Evolutionary conservation across 2,329 filamentous ascomycete species (phyloP).

Genomic region (Exophiala alcalophila): DNA sequence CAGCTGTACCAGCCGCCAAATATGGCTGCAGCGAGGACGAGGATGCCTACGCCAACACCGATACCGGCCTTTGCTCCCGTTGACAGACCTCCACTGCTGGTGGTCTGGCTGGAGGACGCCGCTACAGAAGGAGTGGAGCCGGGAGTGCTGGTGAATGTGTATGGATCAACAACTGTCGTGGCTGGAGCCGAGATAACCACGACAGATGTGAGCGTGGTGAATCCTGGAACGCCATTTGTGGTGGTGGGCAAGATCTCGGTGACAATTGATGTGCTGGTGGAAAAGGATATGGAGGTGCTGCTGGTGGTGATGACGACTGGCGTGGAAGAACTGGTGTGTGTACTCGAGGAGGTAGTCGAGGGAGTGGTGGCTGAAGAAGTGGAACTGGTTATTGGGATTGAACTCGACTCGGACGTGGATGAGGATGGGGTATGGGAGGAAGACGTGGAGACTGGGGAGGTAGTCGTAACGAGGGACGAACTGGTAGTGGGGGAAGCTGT

Average conservation of each 20-base stretch:
- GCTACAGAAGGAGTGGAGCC: constrained; percentile 19
- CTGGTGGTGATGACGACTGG: constrained; percentile 24
- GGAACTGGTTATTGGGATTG: background rate
- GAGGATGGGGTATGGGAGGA: too few relatives aligned
- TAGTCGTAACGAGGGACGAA: constrained; percentile 6
- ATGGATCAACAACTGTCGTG: constrained; percentile 17
- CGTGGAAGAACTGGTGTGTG: constrained; percentile 16
- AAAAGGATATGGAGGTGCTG: constrained; percentile 20
- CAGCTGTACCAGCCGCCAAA: constrained; percentile 29
- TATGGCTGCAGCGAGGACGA: constrained; percentile 24
- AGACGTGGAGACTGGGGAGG: too few relatives aligned
- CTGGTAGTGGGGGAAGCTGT: constrained; percentile 3
- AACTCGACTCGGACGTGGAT: too few relatives aligned
- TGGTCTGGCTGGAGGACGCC: constrained; percentile 6
- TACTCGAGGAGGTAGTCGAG: constrained; percentile 10
- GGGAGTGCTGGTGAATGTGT: constrained; percentile 24
- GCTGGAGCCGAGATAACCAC: constrained; percentile 17
- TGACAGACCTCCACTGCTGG: constrained; percentile 21
- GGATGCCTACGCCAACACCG: constrained; percentile 26
- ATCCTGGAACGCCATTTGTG: constrained; percentile 18
- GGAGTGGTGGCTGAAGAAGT: constrained; percentile 3
- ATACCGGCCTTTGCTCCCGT: constrained; percentile 31
- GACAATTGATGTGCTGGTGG: constrained; percentile 17
- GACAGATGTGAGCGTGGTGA: constrained; percentile 21
- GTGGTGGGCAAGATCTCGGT: constrained; percentile 18